phyloP scores from a whole-genome alignment of 1,139 yeast species.

The Taphrina deformans region DNA sequence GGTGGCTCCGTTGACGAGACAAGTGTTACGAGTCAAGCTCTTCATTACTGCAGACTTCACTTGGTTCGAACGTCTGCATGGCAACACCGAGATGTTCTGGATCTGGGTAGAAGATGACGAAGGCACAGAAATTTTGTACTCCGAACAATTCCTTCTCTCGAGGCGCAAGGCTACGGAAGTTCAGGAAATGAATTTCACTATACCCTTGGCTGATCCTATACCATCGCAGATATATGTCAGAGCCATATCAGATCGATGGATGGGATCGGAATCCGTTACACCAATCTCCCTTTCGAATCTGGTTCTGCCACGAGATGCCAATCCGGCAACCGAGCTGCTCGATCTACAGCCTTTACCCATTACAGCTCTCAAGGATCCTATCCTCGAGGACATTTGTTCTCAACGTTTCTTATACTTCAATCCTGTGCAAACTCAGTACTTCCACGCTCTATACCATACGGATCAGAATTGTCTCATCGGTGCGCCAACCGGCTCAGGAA shows the following conservation, averaged over 20 bases:
- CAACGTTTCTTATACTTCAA: constrained; percentile 79
- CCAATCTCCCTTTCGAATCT: constrained; percentile 87
- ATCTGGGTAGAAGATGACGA: constrained; percentile 82
- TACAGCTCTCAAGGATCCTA: constrained; percentile 69
- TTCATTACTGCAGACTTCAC: constrained; percentile 69
- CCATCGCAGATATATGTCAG: constrained; percentile 85
- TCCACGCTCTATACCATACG: constrained; percentile 80
- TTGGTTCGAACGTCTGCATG: constrained; percentile 84
- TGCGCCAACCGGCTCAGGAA: constrained; percentile 98
- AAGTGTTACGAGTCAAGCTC: constrained; percentile 79
- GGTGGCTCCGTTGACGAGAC: constrained; percentile 84
- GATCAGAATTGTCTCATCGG: constrained; percentile 86
- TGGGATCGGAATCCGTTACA: constrained; percentile 76
- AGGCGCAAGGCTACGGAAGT: constrained; percentile 57
- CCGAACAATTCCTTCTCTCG: constrained; percentile 72
- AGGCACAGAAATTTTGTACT: constrained; percentile 67
- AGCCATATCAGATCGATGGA: constrained; percentile 81
- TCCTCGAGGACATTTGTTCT: constrained; percentile 67
- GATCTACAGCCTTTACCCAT: constrained; percentile 83
- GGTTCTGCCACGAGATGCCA: constrained; percentile 83
- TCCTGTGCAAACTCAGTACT: constrained; percentile 98
- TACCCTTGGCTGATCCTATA: constrained; percentile 81
- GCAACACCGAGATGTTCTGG: constrained; percentile 87
- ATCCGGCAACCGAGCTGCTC: constrained; percentile 75
- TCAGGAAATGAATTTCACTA: constrained; percentile 86